Percentiles rank a stretch among this genome's conserved stretches.
Evolutionary conservation across 768 basidiomycete genomes (phyloP).

Genomic region (Favolaschia claudopus): DNA sequence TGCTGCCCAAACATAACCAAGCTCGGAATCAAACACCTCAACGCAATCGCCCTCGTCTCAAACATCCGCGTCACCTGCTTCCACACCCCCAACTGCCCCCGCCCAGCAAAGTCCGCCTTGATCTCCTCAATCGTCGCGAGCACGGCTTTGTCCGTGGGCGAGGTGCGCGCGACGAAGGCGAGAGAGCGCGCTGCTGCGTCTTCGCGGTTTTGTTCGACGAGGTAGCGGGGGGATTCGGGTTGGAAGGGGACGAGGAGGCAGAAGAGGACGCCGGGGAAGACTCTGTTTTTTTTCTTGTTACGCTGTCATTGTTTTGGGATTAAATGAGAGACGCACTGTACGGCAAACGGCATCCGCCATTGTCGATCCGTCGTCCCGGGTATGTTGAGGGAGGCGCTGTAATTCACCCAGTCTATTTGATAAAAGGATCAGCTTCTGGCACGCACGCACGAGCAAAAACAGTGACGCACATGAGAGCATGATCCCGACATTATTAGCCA

Average conservation of each 20-base stretch:
- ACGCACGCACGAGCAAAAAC: background rate
- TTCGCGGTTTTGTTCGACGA: conserved; percentile 54
- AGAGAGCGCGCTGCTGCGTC: conserved; percentile 49
- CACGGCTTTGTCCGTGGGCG: conserved; percentile 44
- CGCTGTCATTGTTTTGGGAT: no score
- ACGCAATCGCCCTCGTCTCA: conserved; percentile 48
- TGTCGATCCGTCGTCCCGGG: conserved; percentile 47
- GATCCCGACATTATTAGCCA: conserved; percentile 46
- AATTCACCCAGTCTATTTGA: conserved; percentile 59
- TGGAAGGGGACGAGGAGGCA: conserved; percentile 53
- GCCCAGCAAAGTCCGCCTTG: conserved; percentile 52
- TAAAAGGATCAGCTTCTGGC: background rate
- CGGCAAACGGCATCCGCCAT: conserved; percentile 61
- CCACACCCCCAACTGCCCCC: conserved; percentile 39
- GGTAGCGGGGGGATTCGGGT: conserved; percentile 65
- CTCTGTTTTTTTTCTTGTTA: no score
- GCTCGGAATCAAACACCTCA: conserved; percentile 55
- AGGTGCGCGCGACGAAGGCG: conserved; percentile 43
- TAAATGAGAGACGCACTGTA: conserved; percentile 47
- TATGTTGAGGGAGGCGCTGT: conserved; percentile 47
- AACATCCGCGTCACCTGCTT: conserved; percentile 52
- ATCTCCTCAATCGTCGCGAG: conserved; percentile 52
- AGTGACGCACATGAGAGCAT: conserved; percentile 43
- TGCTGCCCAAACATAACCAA: conserved; percentile 56
- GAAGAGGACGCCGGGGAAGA: conserved; percentile 62